Conservation (phyloP, 345 rosid species). For the Citrus sp. region DNA sequence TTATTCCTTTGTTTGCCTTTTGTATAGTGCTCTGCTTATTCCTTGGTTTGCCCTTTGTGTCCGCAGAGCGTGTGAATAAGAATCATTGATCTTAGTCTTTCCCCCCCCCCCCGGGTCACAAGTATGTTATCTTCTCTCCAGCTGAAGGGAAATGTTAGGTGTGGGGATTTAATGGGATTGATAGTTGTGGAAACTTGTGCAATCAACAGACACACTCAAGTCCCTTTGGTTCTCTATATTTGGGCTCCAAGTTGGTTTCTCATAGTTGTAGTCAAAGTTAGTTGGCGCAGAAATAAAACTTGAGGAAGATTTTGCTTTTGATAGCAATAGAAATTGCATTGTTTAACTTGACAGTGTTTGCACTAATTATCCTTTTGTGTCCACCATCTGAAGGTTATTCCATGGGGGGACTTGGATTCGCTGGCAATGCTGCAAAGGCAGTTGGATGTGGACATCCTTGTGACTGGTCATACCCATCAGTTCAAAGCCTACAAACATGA, state of each 20-base stretch:
- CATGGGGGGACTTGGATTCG: conserved; percentile 42
- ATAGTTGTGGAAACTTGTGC: not conserved
- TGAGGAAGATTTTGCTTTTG: not conserved
- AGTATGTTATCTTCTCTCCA: not conserved
- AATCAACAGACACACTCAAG: not conserved
- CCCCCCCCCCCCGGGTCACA: too few species aligned
- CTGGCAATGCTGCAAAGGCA: conserved; percentile 43
- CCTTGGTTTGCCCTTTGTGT: not conserved
- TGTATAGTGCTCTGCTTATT: not conserved
- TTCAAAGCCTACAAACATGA: conserved; percentile 45
- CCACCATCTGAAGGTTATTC: conserved; percentile 29
- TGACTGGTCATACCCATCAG: conserved; percentile 43
- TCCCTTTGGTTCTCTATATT: not conserved
- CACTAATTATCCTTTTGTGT: not conserved
- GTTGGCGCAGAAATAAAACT: not conserved
- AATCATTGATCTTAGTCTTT: not conserved
- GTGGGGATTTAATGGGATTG: not conserved
- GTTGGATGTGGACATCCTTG: conserved; percentile 43
- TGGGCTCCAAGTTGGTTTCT: not conserved
- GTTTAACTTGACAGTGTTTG: not conserved
- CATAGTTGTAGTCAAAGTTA: not conserved
- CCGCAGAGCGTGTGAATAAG: not conserved
- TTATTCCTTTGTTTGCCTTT: too few species aligned
- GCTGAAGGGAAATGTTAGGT: not conserved
- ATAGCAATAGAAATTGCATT: not conserved